phyloP scores from a whole-genome alignment of 176 grass and related monocot genomes.

The Otatea glauca region DNA sequence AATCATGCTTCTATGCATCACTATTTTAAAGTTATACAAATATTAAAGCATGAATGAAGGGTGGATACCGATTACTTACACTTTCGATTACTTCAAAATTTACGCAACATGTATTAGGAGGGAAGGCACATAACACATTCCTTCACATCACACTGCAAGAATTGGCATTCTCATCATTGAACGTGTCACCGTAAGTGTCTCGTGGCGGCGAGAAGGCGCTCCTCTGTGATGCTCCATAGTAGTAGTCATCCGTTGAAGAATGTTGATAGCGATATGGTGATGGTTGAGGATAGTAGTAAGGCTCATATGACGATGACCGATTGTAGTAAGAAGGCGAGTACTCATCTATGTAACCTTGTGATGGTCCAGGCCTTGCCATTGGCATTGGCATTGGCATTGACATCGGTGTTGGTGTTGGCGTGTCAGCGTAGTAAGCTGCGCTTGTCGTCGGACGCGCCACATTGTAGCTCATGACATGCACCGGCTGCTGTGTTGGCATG shows the following conservation, averaged over 20 bases:
- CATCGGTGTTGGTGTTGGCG: background rate
- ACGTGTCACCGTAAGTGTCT: conserved; percentile 56
- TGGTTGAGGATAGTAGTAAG: conserved; percentile 44
- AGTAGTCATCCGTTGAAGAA: conserved; percentile 40
- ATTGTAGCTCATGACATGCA: conserved; percentile 62
- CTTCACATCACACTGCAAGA: conserved; percentile 70
- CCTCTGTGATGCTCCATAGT: conserved; percentile 55
- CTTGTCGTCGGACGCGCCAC: conserved; percentile 57
- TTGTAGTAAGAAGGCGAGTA: conserved; percentile 51
- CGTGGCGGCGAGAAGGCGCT: conserved; percentile 52
- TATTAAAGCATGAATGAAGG: no score
- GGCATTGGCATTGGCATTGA: conserved; percentile 21
- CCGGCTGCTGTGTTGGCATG: conserved; percentile 35
- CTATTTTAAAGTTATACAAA: no score
- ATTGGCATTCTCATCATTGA: conserved; percentile 69
- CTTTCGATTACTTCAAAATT: no score
- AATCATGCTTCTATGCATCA: background rate
- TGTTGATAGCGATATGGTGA: conserved; percentile 42
- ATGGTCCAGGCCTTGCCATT: conserved; percentile 26
- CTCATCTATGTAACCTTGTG: conserved; percentile 55
- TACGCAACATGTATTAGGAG: no score
- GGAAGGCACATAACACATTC: no score
- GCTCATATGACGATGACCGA: conserved; percentile 46
- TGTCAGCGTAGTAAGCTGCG: conserved; percentile 59
- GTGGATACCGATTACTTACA: no score